Conservation (phyloP, 805 yeast species). For the Candida glaebosa region DNA sequence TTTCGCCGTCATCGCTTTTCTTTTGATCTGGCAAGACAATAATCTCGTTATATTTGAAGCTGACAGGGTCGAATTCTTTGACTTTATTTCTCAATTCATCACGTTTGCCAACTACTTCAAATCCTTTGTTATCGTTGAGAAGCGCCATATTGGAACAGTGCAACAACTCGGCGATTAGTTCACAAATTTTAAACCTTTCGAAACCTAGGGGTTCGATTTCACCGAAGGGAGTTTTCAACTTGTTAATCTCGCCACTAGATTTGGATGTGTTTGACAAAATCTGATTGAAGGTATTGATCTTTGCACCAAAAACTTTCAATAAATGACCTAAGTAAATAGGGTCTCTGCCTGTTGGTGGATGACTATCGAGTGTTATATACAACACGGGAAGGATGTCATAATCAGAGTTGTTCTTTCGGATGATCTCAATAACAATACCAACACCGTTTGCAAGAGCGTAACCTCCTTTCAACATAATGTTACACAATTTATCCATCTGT, state of each 20-base stretch:
- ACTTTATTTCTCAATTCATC: slow-evolving; percentile 36
- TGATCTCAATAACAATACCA: slow-evolving; percentile 45
- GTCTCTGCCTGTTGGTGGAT: slow-evolving; percentile 47
- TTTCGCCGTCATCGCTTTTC: slow-evolving; percentile 5
- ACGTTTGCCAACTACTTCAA: slow-evolving; percentile 35
- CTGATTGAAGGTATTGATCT: slow-evolving; percentile 34
- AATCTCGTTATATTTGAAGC: slow-evolving; percentile 44
- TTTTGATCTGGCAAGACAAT: slow-evolving; percentile 30
- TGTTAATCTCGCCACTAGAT: slow-evolving; percentile 13
- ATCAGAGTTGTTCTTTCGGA: slow-evolving; percentile 44
- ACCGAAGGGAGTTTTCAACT: slow-evolving; percentile 30
- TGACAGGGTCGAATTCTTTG: slow-evolving; percentile 42
- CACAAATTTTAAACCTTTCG: slow-evolving; percentile 45
- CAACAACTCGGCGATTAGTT: slow-evolving; percentile 43
- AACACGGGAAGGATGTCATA: slow-evolving; percentile 44
- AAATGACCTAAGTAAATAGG: slow-evolving; percentile 45
- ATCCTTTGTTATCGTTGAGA: slow-evolving; percentile 43
- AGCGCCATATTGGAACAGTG: slow-evolving; percentile 48
- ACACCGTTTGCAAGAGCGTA: slow-evolving; percentile 47
- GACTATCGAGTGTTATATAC: slow-evolving; percentile 42
- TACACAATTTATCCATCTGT: slow-evolving; percentile 32
- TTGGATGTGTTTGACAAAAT: slow-evolving; percentile 24
- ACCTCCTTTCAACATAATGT: slow-evolving; percentile 44
- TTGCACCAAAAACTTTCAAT: slow-evolving; percentile 36
- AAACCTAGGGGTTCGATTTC: slow-evolving; percentile 43